Evolutionary conservation across 306 rosid genomes (phyloP), one percentile per base, ranked within the genome.

Genomic region (Crotalaria pallida): DNA sequence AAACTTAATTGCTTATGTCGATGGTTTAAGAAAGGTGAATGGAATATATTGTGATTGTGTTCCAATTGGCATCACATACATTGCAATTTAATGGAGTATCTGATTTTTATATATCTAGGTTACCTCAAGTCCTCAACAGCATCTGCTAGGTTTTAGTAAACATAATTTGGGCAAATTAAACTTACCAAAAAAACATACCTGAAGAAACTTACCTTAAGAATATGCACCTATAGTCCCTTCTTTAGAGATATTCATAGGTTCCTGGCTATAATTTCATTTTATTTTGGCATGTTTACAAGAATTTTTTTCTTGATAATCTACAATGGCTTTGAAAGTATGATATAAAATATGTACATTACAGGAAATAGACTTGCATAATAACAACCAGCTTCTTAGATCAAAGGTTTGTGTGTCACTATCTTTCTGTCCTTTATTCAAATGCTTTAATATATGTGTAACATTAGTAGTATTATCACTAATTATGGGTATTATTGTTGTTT

Each of bases 321-420:
- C 3, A 21, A 24, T 69, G 16, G 33, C 36, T 33, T 76, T 19
- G 18, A 50, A 41, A 58, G 18, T 17, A 19, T 67, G 33, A 21
- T 56, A 6, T 13, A 71, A 36, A 29, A 49, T 52, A 44, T 81
- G 33, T 45, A 47, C 47, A 26, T 16, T 62, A 72, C 90, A 93
- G 98, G 98, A 93, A 78, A 71, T 82, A 57, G 96, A 93, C 47
- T 79, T 90, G 89, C 91, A 90, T 69, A 85, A 84, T 67, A 86
- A 67, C 65, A 93, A 90, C 73, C 96, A 88, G 85, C 82, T 88
- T 74, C 91, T 93, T 36, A 86, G 96, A 79, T 86, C 90, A 71
- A 90, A 88, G 93, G 98, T 86, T 2, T 63, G 65, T 62, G 57
- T 72, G 65, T 62, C 57, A 8, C 1, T 65, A 19, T 58, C 23